Percentiles rank a stretch among this genome's conserved stretches.
Conservation (phyloP, 2,329 filamentous ascomycete genomes). For the Elsinoe batatas region DNA sequence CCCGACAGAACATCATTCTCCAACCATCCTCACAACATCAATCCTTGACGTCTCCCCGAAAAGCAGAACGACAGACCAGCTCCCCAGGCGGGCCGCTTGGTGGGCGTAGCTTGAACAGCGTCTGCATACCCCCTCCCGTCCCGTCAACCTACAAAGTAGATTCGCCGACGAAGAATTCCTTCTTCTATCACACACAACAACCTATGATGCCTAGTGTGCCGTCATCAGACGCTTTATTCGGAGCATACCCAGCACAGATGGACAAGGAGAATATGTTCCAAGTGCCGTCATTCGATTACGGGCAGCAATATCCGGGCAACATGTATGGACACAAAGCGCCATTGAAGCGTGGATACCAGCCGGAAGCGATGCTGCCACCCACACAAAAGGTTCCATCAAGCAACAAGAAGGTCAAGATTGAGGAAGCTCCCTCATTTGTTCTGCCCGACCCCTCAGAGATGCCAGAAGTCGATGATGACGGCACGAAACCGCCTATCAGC, state of each 20-base stretch:
- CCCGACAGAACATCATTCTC: slow-evolving; percentile 55
- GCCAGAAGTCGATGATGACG: slow-evolving; percentile 72
- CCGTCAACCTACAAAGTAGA: slow-evolving; percentile 49
- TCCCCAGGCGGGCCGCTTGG: slow-evolving; percentile 53
- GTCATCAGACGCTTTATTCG: slow-evolving; percentile 47
- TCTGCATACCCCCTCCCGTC: slow-evolving; percentile 57
- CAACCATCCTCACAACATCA: slow-evolving; percentile 49
- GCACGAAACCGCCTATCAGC: slow-evolving; percentile 79
- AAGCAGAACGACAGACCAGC: slow-evolving; percentile 45
- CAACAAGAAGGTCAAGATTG: slow-evolving; percentile 58
- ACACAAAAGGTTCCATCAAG: slow-evolving; percentile 23
- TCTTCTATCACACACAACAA: slow-evolving; percentile 20
- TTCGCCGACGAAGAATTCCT: slow-evolving; percentile 55
- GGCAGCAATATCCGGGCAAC: slow-evolving; percentile 24
- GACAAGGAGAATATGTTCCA: slow-evolving; percentile 43
- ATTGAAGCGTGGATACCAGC: slow-evolving; percentile 38
- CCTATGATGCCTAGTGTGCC: slow-evolving; percentile 41
- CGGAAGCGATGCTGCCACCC: slow-evolving; percentile 9
- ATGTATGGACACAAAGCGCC: slow-evolving; percentile 39
- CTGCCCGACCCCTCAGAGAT: slow-evolving; percentile 71
- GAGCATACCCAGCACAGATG: slow-evolving; percentile 36
- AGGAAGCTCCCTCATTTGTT: slow-evolving; percentile 40
- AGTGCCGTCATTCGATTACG: slow-evolving; percentile 29
- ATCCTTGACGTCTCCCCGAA: slow-evolving; percentile 59
- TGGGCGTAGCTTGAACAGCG: slow-evolving; percentile 55